A percentile compares a stretch with the other conserved stretches of the same genome.
These are phyloP conservation scores for Trichoderma sp. DNA, from an alignment of 2,329 filamentous ascomycete genomes.

Conservation along the genomic window DNA sequence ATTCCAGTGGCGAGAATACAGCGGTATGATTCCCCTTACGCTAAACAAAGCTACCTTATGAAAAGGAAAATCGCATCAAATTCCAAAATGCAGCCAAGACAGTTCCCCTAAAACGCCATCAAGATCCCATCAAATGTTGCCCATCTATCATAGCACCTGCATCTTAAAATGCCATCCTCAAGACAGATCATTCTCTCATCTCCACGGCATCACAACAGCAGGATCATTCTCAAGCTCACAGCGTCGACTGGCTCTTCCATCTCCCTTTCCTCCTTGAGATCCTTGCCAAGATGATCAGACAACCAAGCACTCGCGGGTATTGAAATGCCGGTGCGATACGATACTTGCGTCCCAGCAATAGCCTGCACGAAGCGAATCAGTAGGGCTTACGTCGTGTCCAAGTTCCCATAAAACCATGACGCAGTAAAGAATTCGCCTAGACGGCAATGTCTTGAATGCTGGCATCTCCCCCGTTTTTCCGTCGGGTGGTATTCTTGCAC, in stretches of 20 bases:
- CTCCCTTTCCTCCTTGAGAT: background rate
- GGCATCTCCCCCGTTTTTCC: background rate
- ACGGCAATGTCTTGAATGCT: background rate
- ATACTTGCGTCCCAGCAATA: background rate
- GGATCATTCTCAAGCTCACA: background rate
- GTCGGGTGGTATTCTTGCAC: background rate
- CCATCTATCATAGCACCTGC: background rate
- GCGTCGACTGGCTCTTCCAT: background rate
- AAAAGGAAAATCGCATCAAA: background rate
- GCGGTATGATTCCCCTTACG: background rate
- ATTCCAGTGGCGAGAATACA: background rate
- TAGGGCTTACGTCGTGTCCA: background rate
- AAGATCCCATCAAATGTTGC: background rate
- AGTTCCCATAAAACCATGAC: background rate
- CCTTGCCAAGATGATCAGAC: background rate
- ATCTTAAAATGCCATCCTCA: background rate
- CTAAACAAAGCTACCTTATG: background rate
- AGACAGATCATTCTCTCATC: background rate
- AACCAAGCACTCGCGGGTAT: background rate
- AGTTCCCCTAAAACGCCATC: slow-evolving; percentile 8
- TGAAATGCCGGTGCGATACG: background rate
- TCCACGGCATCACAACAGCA: background rate
- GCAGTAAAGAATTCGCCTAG: background rate
- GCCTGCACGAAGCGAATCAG: background rate
- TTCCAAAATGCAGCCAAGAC: background rate